These are phyloP conservation scores for Miamiensis avidus DNA, from an alignment of 169 alveolate species.

Conservation along the genomic window DNA sequence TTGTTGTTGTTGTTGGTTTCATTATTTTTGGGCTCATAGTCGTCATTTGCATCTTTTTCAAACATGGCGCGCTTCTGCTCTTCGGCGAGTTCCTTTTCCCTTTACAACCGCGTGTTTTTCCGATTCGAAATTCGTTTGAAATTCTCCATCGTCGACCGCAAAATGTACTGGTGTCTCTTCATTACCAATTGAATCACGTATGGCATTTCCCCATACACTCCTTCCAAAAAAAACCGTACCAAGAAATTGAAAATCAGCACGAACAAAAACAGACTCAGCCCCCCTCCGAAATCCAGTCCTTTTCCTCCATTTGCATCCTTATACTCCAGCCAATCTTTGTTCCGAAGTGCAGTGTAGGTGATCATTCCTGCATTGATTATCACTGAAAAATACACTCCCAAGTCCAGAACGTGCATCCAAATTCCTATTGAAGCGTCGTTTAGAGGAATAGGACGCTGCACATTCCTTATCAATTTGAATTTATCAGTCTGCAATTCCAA, in stretches of 20 bases:
- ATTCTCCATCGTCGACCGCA: background rate
- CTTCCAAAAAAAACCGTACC: background rate
- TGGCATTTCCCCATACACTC: background rate
- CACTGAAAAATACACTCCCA: background rate
- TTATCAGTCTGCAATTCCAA: slow-evolving; percentile 31
- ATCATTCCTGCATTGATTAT: background rate
- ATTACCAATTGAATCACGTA: background rate
- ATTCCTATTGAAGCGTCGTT: slow-evolving; percentile 31
- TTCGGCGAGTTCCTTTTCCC: too few relatives aligned
- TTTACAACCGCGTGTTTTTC: background rate
- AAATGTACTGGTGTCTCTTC: background rate
- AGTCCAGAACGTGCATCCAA: slow-evolving; percentile 29
- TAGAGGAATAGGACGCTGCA: slow-evolving; percentile 35
- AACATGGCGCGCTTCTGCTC: too few relatives aligned
- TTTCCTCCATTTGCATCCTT: too few relatives aligned
- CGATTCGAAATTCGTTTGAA: background rate
- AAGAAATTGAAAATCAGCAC: background rate
- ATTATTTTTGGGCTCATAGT: too few relatives aligned
- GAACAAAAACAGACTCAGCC: background rate
- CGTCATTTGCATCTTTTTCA: too few relatives aligned
- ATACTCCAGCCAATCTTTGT: background rate
- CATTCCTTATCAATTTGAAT: slow-evolving; percentile 3
- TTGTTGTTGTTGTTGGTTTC: too few relatives aligned
- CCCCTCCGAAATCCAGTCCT: background rate
- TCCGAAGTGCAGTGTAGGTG: background rate